Evolutionary conservation across 371 early-diverging fungal species (phyloP).

Genomic region (Mortierella sp.): DNA sequence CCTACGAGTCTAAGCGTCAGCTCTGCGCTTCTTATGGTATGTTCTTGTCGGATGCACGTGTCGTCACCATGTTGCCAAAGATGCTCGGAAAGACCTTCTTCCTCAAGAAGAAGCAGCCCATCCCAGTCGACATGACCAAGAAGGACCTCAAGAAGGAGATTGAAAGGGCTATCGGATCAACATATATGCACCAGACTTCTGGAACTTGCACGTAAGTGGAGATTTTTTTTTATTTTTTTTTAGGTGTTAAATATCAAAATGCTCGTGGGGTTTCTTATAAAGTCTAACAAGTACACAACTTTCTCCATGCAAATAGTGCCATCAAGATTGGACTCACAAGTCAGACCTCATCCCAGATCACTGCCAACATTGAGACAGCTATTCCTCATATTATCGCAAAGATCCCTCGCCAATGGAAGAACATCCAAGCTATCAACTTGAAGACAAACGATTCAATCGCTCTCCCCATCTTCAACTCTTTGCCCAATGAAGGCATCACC

Average conservation of each 20-base stretch:
- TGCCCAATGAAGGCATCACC: conserved; percentile 55
- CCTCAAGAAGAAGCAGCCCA: conserved; percentile 90
- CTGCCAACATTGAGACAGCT: conserved; percentile 80
- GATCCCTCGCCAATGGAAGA: conserved; percentile 80
- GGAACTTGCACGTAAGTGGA: conserved; percentile 77
- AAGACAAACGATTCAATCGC: conserved; percentile 84
- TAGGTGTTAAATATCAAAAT: too few species aligned
- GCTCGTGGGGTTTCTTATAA: neutral
- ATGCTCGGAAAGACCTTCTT: conserved; percentile 91
- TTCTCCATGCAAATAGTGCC: conserved; percentile 55
- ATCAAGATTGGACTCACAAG: conserved; percentile 79
- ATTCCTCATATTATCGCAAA: conserved; percentile 68
- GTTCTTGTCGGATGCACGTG: conserved; percentile 89
- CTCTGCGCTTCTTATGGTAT: conserved; percentile 82
- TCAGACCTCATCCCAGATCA: conserved; percentile 71
- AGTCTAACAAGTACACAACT: neutral
- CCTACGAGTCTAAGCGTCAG: conserved; percentile 82
- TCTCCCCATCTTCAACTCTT: conserved; percentile 80
- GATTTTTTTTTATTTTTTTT: too few species aligned
- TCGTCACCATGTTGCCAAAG: conserved; percentile 80
- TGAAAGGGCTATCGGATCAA: conserved; percentile 76
- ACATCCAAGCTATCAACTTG: conserved; percentile 83
- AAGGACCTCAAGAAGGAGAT: conserved; percentile 79
- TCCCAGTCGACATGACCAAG: conserved; percentile 79
- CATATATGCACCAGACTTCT: conserved; percentile 78